Conservation (phyloP, 2,329 filamentous ascomycete species). For the Sclerotinia sclerotiorum region DNA sequence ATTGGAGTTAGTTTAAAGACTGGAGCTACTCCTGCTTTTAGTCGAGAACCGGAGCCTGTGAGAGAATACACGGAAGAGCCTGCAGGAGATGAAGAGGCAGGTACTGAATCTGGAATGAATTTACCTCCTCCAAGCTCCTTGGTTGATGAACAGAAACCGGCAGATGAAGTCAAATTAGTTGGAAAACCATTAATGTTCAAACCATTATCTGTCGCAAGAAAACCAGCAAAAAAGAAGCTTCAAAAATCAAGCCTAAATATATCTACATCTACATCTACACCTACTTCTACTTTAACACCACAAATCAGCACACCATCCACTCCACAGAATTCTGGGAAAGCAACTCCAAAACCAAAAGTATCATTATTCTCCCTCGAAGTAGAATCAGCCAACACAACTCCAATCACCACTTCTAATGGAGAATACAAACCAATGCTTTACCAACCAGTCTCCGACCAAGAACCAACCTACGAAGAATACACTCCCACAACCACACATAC, state of each 20-base stretch:
- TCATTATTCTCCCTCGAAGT: slow-evolving; percentile 68
- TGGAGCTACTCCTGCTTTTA: slow-evolving; percentile 79
- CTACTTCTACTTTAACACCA: slow-evolving; percentile 32
- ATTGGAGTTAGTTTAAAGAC: slow-evolving; percentile 76
- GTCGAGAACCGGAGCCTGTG: slow-evolving; percentile 51
- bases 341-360: slow-evolving; percentile 60
- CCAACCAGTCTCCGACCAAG: slow-evolving; percentile 30
- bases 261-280: slow-evolving; percentile 24
- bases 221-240: slow-evolving; percentile 65
- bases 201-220: slow-evolving; percentile 80
- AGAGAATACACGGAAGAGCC: slow-evolving; percentile 27
- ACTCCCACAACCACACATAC: slow-evolving; percentile 35
- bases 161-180: slow-evolving; percentile 65
- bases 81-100: slow-evolving; percentile 34
- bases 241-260: slow-evolving; percentile 29
- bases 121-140: slow-evolving; percentile 51
- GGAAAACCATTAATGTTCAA: slow-evolving; percentile 86
- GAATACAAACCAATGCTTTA: slow-evolving; percentile 56
- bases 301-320: slow-evolving; percentile 27
- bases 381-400: slow-evolving; percentile 38
- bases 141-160: slow-evolving; percentile 54
- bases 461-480: slow-evolving; percentile 38
- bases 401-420: slow-evolving; percentile 26
- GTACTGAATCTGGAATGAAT: slow-evolving; percentile 36
- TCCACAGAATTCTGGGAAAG: slow-evolving; percentile 24